These are phyloP conservation scores for Paxillus rubicundulus DNA, from an alignment of 768 basidiomycete genomes.

Conservation along the genomic window DNA sequence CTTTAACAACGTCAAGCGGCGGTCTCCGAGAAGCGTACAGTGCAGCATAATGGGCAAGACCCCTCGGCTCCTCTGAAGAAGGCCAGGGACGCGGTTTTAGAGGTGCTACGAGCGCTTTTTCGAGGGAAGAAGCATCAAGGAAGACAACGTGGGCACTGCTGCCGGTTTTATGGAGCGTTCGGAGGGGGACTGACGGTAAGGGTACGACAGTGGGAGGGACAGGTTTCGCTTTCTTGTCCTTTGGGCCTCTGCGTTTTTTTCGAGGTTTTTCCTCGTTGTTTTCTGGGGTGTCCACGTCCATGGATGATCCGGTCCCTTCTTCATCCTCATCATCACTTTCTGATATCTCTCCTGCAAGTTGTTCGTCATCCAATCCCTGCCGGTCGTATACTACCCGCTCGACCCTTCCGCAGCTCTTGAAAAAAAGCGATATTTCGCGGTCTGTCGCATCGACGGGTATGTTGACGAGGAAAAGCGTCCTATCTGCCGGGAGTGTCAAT, in stretches of 20 bases:
- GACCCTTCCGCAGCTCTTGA: constrained; percentile 72
- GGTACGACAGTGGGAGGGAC: constrained; percentile 54
- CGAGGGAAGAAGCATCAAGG: constrained; percentile 69
- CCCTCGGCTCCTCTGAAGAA: constrained; percentile 56
- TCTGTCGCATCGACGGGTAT: constrained; percentile 87
- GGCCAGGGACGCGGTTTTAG: constrained; percentile 64
- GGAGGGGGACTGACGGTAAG: constrained; percentile 51
- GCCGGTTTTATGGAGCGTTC: constrained; percentile 61
- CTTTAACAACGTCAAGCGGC: constrained; percentile 65
- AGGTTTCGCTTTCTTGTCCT: constrained; percentile 18
- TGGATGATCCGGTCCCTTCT: background rate
- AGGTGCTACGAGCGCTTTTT: constrained; percentile 56
- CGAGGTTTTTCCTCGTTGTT: constrained; percentile 20
- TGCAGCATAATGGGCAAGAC: constrained; percentile 68
- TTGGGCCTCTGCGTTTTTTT: constrained; percentile 31
- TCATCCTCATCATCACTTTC: constrained; percentile 33
- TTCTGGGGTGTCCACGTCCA: constrained; percentile 4
- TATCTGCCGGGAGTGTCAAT: constrained; percentile 43
- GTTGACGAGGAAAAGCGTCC: constrained; percentile 88
- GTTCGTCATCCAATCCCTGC: constrained; percentile 31
- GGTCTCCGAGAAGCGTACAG: constrained; percentile 70
- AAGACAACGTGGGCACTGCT: constrained; percentile 68
- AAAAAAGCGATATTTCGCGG: constrained; percentile 73
- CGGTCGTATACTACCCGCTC: constrained; percentile 70
- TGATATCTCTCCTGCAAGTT: constrained; percentile 8